Evolutionary conservation across 2,329 filamentous ascomycete genomes (phyloP).

Genomic region (Aschersonia sp.): DNA sequence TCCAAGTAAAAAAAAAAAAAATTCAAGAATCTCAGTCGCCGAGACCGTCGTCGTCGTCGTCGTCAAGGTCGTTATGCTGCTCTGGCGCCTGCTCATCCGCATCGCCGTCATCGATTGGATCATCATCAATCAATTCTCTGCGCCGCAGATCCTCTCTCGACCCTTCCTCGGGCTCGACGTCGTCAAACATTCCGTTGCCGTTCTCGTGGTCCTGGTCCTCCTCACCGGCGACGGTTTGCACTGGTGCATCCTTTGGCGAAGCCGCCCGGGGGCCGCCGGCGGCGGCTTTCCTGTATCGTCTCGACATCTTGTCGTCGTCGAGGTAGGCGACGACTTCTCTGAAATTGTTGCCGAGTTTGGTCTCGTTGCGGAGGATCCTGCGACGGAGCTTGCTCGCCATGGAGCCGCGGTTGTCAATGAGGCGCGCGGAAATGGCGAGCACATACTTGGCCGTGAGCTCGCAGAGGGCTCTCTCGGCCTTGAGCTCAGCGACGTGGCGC

Average conservation of each 20-base stretch:
- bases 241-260: not conserved
- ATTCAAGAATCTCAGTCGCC: conserved; percentile 20
- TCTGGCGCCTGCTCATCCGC: conserved; percentile 15
- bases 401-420: conserved; percentile 51
- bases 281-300: conserved; percentile 24
- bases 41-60: conserved; percentile 29
- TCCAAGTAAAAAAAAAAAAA: no score
- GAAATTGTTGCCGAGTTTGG: conserved; percentile 71
- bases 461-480: conserved; percentile 76
- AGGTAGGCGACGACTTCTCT: conserved; percentile 71
- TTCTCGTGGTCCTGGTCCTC: conserved; percentile 14
- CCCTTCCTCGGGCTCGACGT: conserved; percentile 41
- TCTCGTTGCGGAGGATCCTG: conserved; percentile 64
- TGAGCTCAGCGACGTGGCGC: conserved; percentile 48
- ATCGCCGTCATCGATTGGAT: conserved; percentile 21
- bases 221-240: conserved; percentile 25
- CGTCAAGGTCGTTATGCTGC: conserved; percentile 27
- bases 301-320: conserved; percentile 48
- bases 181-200: conserved; percentile 27
- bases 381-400: conserved; percentile 50
- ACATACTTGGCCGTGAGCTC: conserved; percentile 76
- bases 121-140: conserved; percentile 38
- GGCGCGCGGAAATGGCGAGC: conserved; percentile 59
- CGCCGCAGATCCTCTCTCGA: conserved; percentile 41
- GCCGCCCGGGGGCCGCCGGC: conserved; percentile 4